phyloP scores from a whole-genome alignment of 495 filamentous ascomycete genomes.

The Penicilliopsis zonata region DNA sequence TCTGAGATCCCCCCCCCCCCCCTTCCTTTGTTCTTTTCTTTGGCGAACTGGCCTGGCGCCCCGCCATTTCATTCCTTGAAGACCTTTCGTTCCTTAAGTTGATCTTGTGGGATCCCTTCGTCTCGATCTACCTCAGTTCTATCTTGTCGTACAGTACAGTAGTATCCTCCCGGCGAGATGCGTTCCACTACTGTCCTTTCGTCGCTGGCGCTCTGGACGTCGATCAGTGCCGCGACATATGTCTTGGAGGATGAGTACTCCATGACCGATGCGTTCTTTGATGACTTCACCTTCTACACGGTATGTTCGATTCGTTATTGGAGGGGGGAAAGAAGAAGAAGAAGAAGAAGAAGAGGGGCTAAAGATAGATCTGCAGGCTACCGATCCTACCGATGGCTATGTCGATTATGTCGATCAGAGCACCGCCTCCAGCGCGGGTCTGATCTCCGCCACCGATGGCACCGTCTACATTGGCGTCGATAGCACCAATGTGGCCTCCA shows the following conservation, averaged over 20 bases:
- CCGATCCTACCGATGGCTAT: constrained; percentile 59
- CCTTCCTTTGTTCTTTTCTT: no score
- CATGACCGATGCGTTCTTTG: constrained; percentile 33
- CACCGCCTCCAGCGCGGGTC: constrained; percentile 36
- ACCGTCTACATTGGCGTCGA: constrained; percentile 35
- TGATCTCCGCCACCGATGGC: constrained; percentile 40
- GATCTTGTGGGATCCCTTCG: no score
- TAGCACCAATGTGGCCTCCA: constrained; percentile 16
- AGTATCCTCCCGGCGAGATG: no score
- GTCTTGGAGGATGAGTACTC: constrained; percentile 35
- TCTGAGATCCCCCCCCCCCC: no score
- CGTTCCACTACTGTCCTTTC: not conserved
- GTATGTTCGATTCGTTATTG: constrained; percentile 15
- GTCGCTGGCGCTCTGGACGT: constrained; percentile 27
- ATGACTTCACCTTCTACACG: constrained; percentile 41
- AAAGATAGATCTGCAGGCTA: constrained; percentile 8
- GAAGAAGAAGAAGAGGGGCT: constrained; percentile 14
- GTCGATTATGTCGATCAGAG: constrained; percentile 46
- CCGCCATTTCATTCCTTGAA: no score
- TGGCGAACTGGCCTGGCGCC: no score
- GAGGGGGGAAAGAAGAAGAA: constrained; percentile 17
- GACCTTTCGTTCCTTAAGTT: no score
- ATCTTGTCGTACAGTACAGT: no score
- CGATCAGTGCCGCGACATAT: constrained; percentile 34
- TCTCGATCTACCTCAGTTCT: no score